Conservation (phyloP, 2,329 filamentous ascomycete genomes). For the Cryphonectria naterciae region DNA sequence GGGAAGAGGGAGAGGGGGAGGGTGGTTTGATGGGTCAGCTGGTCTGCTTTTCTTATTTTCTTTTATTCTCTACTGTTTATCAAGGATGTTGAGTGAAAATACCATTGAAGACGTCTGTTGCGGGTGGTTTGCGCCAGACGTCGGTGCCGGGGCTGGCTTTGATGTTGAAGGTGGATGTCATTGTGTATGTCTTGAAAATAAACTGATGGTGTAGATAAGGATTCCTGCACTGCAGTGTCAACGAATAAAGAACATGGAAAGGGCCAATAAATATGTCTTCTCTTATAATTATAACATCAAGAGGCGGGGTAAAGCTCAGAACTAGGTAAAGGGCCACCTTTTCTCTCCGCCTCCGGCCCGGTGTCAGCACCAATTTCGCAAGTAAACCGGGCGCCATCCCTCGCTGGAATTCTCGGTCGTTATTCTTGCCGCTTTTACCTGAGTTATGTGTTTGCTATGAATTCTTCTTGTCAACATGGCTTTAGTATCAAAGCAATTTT, state of each 20-base stretch:
- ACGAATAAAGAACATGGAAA: not conserved
- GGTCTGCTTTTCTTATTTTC: conserved; percentile 12
- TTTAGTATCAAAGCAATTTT: not conserved
- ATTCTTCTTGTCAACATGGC: not conserved
- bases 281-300: not conserved
- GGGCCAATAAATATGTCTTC: not conserved
- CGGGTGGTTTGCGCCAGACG: conserved; percentile 76
- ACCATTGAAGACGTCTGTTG: conserved; percentile 68
- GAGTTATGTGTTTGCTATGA: not conserved
- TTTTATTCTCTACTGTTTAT: conserved; percentile 3
- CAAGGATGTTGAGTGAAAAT: conserved; percentile 18
- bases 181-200: conserved; percentile 9
- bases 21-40: conserved; percentile 1
- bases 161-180: conserved; percentile 51
- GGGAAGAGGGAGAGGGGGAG: not conserved
- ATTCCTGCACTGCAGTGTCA: not conserved
- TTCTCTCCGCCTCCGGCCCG: not conserved
- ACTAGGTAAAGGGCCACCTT: not conserved
- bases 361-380: not conserved
- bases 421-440: no score
- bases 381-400: not conserved
- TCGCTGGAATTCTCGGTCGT: not conserved
- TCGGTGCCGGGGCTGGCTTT: conserved; percentile 66
- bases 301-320: not conserved
- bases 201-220: not conserved